A percentile compares a stretch with the other conserved stretches of the same genome.
These are phyloP conservation scores for Sphaceloma murrayae DNA, from an alignment of 2,329 filamentous ascomycete species.

Conservation along the genomic window DNA sequence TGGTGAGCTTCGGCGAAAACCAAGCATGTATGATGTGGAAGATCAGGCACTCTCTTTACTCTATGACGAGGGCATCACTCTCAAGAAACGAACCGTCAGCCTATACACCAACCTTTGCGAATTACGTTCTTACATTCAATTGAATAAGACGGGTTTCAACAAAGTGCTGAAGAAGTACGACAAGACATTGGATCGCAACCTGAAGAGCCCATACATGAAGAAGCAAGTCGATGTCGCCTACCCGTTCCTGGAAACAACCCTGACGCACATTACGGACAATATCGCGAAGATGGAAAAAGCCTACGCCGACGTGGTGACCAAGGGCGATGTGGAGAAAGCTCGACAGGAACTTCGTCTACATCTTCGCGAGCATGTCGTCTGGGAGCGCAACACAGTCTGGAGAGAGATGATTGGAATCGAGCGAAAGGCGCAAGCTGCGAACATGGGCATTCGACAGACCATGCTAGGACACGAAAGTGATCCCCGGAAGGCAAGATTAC, in stretches of 20 bases:
- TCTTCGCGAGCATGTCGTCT: slow-evolving; percentile 90
- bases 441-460: slow-evolving; percentile 67
- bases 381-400: slow-evolving; percentile 99
- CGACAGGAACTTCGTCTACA: slow-evolving; percentile 82
- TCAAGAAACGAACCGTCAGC: slow-evolving; percentile 84
- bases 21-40: slow-evolving; percentile 52
- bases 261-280: slow-evolving; percentile 58
- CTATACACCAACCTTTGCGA: slow-evolving; percentile 90
- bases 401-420: slow-evolving; percentile 98
- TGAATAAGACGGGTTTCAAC: slow-evolving; percentile 92
- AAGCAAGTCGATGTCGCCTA: slow-evolving; percentile 66
- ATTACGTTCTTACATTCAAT: slow-evolving; percentile 87
- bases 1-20: slow-evolving; percentile 45
- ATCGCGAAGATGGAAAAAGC: slow-evolving; percentile 66
- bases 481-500: slow-evolving; percentile 58
- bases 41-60: slow-evolving; percentile 64
- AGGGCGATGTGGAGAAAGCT: slow-evolving; percentile 66
- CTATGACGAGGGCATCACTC: slow-evolving; percentile 64
- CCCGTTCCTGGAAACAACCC: slow-evolving; percentile 67
- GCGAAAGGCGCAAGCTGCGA: slow-evolving; percentile 85
- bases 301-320: slow-evolving; percentile 74
- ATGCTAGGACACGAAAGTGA: slow-evolving; percentile 68
- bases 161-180: slow-evolving; percentile 98
- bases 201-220: slow-evolving; percentile 69
- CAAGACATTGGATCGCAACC: slow-evolving; percentile 78